These are phyloP conservation scores for Plasmodium ovale DNA, from an alignment of 169 alveolate genomes.

Conservation along the genomic window DNA sequence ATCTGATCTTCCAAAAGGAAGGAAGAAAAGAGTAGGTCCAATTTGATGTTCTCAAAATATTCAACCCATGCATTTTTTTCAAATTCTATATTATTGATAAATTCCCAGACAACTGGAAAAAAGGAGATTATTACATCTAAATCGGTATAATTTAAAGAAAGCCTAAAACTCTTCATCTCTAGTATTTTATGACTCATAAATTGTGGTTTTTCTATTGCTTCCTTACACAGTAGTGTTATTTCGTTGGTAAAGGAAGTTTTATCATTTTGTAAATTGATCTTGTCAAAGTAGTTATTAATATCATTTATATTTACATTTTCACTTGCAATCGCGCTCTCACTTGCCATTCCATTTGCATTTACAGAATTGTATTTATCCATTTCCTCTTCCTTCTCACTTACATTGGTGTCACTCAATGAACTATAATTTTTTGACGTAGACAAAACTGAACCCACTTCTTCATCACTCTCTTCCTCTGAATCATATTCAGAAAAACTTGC, in stretches of 20 bases:
- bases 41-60: slow-evolving; percentile 36
- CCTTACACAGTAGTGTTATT: slow-evolving; percentile 60
- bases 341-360: too few relatives aligned
- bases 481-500: slow-evolving; percentile 31
- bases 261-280: slow-evolving; percentile 39
- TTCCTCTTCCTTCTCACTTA: slow-evolving; percentile 50
- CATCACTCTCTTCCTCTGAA: slow-evolving; percentile 61
- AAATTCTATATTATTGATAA: slow-evolving; percentile 42
- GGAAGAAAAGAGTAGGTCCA: slow-evolving; percentile 67
- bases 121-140: slow-evolving; percentile 45
- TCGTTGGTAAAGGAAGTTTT: slow-evolving; percentile 42
- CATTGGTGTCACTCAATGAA: slow-evolving; percentile 11
- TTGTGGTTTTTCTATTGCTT: slow-evolving; percentile 75
- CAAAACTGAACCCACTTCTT: slow-evolving; percentile 14
- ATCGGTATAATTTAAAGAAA: slow-evolving; percentile 69
- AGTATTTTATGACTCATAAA: slow-evolving; percentile 71
- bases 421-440: slow-evolving; percentile 36
- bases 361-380: not conserved
- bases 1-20: slow-evolving; percentile 53
- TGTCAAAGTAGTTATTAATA: slow-evolving; percentile 18
- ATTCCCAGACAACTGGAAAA: slow-evolving; percentile 64
- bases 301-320: slow-evolving; percentile 9
- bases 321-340: too few relatives aligned
- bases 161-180: slow-evolving; percentile 76
- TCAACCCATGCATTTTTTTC: slow-evolving; percentile 69